Conservation (phyloP, 352 stramenopile genomes). For the Phytophthora crassamura region DNA sequence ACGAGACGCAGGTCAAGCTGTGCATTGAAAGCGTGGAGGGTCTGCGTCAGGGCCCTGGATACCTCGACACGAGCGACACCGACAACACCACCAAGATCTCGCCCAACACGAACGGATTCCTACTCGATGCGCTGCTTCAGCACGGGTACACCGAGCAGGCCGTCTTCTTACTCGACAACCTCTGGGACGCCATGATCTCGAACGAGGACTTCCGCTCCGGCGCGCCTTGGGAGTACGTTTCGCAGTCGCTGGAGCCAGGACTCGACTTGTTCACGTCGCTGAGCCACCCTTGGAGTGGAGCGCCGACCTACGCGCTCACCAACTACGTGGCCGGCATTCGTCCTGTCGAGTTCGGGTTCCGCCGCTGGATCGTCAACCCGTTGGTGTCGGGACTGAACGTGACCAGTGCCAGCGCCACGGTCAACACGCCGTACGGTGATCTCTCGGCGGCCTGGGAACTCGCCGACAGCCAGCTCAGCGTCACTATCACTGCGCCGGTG, state of each 20-base stretch:
- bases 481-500: conserved; percentile 10
- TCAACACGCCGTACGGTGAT: conserved; percentile 32
- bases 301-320: conserved; percentile 37
- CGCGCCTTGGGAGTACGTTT: conserved; percentile 37
- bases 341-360: conserved; percentile 34
- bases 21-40: conserved; percentile 29
- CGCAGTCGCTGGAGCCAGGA: conserved; percentile 25
- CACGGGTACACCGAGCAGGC: conserved; percentile 27
- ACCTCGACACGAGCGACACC: conserved; percentile 32
- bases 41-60: conserved; percentile 37
- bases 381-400: conserved; percentile 32
- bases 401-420: conserved; percentile 30
- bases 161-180: conserved; percentile 38
- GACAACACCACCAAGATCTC: conserved; percentile 32
- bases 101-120: conserved; percentile 44
- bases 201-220: conserved; percentile 31
- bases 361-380: conserved; percentile 40
- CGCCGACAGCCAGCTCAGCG: conserved; percentile 7
- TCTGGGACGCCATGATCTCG: conserved; percentile 44
- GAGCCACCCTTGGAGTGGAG: conserved; percentile 37
- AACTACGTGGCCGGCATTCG: conserved; percentile 40
- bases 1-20: conserved; percentile 30
- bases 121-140: conserved; percentile 34
- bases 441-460: conserved; percentile 17
- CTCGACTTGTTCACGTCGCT: conserved; percentile 32